phyloP scores from a whole-genome alignment of 257 asterid genomes.

The Thymus mandschuricus region DNA sequence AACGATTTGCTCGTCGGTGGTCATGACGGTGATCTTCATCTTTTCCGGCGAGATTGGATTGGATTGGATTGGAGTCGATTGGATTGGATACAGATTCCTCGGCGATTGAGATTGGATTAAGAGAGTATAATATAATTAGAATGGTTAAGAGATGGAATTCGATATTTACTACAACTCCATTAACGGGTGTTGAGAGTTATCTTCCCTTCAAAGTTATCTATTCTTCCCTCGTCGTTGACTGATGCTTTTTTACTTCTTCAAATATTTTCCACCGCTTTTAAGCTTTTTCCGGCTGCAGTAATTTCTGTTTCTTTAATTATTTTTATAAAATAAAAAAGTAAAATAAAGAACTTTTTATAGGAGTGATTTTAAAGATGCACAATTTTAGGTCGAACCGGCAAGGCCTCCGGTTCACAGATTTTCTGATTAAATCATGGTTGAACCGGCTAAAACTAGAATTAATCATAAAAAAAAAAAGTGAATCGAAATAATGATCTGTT shows the following conservation, averaged over 20 bases:
- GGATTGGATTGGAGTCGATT: slow-evolving; percentile 17
- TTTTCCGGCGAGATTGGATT: slow-evolving; percentile 39
- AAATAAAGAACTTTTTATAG: no score
- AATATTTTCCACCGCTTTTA: slow-evolving; percentile 26
- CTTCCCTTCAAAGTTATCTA: background rate
- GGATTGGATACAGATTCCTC: slow-evolving; percentile 22
- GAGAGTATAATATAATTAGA: background rate
- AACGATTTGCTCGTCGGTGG: slow-evolving; percentile 88
- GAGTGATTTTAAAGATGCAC: no score
- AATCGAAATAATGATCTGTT: no score
- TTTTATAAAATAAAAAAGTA: no score
- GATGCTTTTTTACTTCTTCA: slow-evolving; percentile 16
- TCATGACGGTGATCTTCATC: slow-evolving; percentile 98
- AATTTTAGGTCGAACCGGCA: no score
- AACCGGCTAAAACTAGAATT: no score
- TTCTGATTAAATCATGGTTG: no score
- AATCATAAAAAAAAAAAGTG: no score
- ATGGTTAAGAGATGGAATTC: background rate
- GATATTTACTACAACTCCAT: background rate
- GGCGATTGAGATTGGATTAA: slow-evolving; percentile 15
- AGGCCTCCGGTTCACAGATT: no score
- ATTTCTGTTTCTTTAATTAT: no score
- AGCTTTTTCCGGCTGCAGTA: slow-evolving; percentile 26
- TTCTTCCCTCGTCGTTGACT: slow-evolving; percentile 31
- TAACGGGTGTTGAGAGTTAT: no score